phyloP scores from a whole-genome alignment of 2,329 filamentous ascomycete species.

The Chaetomiaceae sp. region DNA sequence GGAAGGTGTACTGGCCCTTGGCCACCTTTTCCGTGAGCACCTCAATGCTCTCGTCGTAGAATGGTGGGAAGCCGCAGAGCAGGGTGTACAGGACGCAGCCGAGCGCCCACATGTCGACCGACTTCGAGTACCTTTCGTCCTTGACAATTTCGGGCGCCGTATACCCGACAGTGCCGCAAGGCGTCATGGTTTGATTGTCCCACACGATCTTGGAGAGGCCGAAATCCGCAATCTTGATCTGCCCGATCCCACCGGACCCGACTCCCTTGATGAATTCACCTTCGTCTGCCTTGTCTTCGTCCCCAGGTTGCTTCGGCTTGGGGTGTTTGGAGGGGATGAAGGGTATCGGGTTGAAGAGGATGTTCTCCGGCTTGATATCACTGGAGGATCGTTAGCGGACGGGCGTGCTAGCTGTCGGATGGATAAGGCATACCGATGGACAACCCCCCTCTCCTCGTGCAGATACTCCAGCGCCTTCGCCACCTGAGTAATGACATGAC shows the following conservation, averaged over 20 bases:
- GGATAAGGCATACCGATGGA: conserved; percentile 71
- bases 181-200: conserved; percentile 97
- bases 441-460: conserved; percentile 90
- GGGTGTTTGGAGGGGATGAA: conserved; percentile 74
- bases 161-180: conserved; percentile 97
- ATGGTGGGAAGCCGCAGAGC: conserved; percentile 94
- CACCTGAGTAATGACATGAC: conserved; percentile 92
- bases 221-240: conserved; percentile 97
- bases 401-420: neutral
- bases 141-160: conserved; percentile 98
- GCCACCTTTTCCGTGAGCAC: conserved; percentile 97
- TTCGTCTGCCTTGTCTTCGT: conserved; percentile 96
- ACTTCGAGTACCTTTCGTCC: conserved; percentile 97
- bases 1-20: conserved; percentile 91
- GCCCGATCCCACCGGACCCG: conserved; percentile 84
- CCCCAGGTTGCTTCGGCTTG: conserved; percentile 75
- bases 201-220: conserved; percentile 96
- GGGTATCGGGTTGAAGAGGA: conserved; percentile 83
- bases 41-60: conserved; percentile 97
- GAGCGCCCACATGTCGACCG: conserved; percentile 98
- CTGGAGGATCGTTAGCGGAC: conserved; percentile 40
- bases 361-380: conserved; percentile 97
- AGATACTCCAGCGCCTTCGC: conserved; percentile 91
- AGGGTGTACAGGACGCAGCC: conserved; percentile 96
- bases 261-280: conserved; percentile 81